Conservation (phyloP, 306 rosid species). For the Vachellia pachyceras region DNA sequence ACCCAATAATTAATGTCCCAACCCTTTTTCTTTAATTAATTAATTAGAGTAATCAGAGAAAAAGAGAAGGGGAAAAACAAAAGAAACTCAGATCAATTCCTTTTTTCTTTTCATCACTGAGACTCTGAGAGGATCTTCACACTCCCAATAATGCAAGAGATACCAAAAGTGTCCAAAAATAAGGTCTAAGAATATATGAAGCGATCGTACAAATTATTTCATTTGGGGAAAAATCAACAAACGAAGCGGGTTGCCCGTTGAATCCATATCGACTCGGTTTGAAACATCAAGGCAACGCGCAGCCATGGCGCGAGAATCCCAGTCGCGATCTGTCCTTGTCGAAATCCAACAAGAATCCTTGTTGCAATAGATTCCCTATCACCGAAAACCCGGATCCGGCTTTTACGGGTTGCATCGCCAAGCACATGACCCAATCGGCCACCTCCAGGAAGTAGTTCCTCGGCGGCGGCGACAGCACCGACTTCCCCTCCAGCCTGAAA, state of each 20-base stretch:
- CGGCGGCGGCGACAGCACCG: constrained; percentile 65
- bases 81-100: not conserved
- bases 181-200: no score
- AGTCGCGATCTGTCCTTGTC: constrained; percentile 66
- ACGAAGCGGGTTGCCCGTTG: constrained; percentile 1
- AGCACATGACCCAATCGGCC: constrained; percentile 57
- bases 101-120: no score
- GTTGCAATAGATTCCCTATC: constrained; percentile 86
- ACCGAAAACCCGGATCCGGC: constrained; percentile 65
- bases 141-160: not conserved
- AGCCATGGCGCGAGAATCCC: constrained; percentile 83
- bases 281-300: constrained; percentile 52
- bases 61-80: not conserved
- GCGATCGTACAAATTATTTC: constrained; percentile 18
- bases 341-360: constrained; percentile 77
- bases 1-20: not conserved
- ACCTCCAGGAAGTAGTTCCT: constrained; percentile 66
- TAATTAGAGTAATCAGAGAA: not conserved
- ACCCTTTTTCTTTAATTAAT: not conserved
- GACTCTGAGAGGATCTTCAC: not conserved
- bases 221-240: not conserved
- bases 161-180: constrained; percentile 16
- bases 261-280: not conserved
- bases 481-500: constrained; percentile 49
- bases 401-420: constrained; percentile 69